Percentiles rank a stretch among this genome's conserved stretches.
Conservation (phyloP, 139 green algal genomes). For the Parachlorella kessleri region DNA sequence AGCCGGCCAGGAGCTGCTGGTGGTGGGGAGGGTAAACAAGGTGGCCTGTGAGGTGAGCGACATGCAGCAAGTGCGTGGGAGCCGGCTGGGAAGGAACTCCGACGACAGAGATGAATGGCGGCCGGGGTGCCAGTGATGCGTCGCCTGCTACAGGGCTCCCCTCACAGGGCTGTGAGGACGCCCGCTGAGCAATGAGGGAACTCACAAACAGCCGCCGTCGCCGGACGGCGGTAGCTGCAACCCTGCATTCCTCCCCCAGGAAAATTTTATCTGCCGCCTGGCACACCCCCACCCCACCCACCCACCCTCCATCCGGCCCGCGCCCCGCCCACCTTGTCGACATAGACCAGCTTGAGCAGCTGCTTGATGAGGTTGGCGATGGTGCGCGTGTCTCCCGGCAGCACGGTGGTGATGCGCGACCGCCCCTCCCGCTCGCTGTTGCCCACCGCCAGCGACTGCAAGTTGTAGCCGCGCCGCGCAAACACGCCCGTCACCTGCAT, state of each 20-base stretch:
- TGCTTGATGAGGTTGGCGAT: slow-evolving; percentile 93
- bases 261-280: not conserved
- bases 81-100: not conserved
- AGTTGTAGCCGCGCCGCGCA: slow-evolving; percentile 96
- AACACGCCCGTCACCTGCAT: slow-evolving; percentile 93
- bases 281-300: not conserved
- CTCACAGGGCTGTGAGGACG: no score
- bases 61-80: not conserved
- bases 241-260: no score
- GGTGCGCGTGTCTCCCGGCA: slow-evolving; percentile 71
- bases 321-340: slow-evolving; percentile 61
- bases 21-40: no score
- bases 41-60: no score
- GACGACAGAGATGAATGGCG: no score
- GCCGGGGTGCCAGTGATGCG: no score
- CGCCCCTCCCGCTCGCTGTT: slow-evolving; percentile 77
- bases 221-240: no score
- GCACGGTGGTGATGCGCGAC: slow-evolving; percentile 93
- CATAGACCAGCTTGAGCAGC: slow-evolving; percentile 89
- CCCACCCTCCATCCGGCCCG: not conserved
- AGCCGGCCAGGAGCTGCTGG: no score
- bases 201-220: no score
- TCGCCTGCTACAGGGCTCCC: no score
- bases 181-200: no score
- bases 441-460: slow-evolving; percentile 96